Conservation (phyloP, 2,329 filamentous ascomycete genomes). For the Talaromyces sp. region DNA sequence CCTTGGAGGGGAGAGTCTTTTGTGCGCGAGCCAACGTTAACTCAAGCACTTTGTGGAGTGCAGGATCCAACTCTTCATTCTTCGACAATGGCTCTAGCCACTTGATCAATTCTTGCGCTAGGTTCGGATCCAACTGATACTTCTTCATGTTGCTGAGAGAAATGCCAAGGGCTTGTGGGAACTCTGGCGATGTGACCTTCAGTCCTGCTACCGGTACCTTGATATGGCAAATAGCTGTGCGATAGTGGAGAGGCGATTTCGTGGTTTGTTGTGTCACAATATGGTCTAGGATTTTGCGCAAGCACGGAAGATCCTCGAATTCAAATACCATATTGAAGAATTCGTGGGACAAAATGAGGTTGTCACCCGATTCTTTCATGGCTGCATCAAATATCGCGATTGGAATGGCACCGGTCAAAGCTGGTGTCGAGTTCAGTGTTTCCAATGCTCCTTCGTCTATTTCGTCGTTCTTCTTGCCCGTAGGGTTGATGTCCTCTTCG, state of each 20-base stretch:
- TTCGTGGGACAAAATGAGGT: constrained; percentile 61
- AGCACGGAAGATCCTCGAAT: constrained; percentile 65
- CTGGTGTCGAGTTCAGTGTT: constrained; percentile 68
- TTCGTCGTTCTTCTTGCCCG: constrained; percentile 51
- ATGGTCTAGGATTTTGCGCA: constrained; percentile 67
- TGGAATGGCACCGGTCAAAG: constrained; percentile 88
- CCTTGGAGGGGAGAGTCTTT: constrained; percentile 25
- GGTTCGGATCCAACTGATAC: constrained; percentile 38
- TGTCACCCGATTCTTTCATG: constrained; percentile 71
- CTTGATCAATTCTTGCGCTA: constrained; percentile 48
- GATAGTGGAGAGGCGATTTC: constrained; percentile 58
- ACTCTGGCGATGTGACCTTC: constrained; percentile 61
- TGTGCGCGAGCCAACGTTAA: constrained; percentile 38
- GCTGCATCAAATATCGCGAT: constrained; percentile 87
- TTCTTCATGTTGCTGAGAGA: constrained; percentile 62
- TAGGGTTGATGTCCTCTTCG: constrained; percentile 60
- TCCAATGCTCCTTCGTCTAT: constrained; percentile 57
- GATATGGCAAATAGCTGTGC: constrained; percentile 68
- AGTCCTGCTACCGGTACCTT: constrained; percentile 67
- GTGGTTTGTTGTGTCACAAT: constrained; percentile 63
- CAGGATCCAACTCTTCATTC: constrained; percentile 50
- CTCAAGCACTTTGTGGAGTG: constrained; percentile 52
- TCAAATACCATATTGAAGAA: constrained; percentile 78
- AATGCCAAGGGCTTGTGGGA: constrained; percentile 67
- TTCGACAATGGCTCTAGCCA: constrained; percentile 49